Percentiles rank a stretch among this genome's conserved stretches.
phyloP scores from a whole-genome alignment of 1,284 basidiomycete species.

The Ceratorhiza oryzae-sativae region DNA sequence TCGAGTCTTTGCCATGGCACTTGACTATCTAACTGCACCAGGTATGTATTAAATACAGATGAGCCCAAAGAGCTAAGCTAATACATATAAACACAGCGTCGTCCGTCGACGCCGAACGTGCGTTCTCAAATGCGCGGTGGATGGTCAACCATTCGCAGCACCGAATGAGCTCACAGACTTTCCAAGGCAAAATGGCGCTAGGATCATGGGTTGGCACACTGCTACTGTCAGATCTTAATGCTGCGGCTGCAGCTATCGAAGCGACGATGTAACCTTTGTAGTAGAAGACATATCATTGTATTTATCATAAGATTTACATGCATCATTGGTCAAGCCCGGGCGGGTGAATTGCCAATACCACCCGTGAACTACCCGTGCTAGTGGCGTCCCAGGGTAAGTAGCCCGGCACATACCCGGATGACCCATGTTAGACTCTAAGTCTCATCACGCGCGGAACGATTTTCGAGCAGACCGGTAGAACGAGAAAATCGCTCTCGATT shows the following conservation, averaged over 20 bases:
- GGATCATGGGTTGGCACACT: conserved; percentile 26
- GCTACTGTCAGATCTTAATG: neutral
- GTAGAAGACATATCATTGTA: neutral
- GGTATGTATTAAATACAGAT: neutral
- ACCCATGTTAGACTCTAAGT: neutral
- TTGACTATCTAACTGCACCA: conserved; percentile 15
- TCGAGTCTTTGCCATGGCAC: neutral
- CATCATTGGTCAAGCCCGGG: neutral
- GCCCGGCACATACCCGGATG: neutral
- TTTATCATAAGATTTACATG: neutral
- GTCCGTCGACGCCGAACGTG: conserved; percentile 25
- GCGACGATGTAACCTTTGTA: neutral
- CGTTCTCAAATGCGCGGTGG: conserved; percentile 17
- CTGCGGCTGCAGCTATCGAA: neutral
- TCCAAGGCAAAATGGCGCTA: conserved; percentile 24
- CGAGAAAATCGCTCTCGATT: too few species aligned
- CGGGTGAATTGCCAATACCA: neutral
- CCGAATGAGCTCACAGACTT: neutral
- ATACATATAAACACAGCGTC: neutral
- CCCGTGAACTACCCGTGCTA: neutral
- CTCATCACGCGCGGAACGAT: too few species aligned
- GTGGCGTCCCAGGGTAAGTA: neutral
- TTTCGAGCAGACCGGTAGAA: too few species aligned
- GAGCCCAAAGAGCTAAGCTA: neutral
- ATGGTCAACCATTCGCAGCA: conserved; percentile 8